Percentiles rank a stretch among this genome's conserved stretches.
Evolutionary conservation across 768 basidiomycete species (phyloP).

Genomic region (Pisolithus tinctorius): DNA sequence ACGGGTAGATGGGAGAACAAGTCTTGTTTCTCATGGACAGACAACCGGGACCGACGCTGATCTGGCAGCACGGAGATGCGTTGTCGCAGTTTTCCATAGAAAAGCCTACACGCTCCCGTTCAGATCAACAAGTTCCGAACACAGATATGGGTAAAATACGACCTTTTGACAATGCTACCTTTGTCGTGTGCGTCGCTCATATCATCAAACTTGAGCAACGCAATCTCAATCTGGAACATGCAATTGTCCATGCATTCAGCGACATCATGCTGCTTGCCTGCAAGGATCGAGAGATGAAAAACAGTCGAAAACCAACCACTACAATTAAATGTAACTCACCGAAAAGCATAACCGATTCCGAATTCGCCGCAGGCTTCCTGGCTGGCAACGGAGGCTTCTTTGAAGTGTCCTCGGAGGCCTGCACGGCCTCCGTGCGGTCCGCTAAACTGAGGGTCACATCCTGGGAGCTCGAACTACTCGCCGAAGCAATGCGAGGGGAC

Average conservation of each 20-base stretch:
- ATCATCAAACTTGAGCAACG: conserved; percentile 65
- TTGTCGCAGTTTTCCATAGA: conserved; percentile 85
- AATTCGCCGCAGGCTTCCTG: conserved; percentile 41
- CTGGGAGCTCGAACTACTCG: conserved; percentile 25
- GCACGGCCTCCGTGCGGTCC: conserved; percentile 22
- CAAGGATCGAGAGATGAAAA: background rate
- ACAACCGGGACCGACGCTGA: conserved; percentile 37
- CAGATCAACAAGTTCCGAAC: background rate
- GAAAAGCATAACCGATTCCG: conserved; percentile 86
- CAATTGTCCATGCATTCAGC: conserved; percentile 99
- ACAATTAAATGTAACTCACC: conserved; percentile 41
- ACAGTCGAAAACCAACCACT: conserved; percentile 2
- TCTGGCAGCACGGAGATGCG: conserved; percentile 34
- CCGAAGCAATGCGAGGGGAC: conserved; percentile 25
- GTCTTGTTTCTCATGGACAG: conserved; percentile 82
- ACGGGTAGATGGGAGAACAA: conserved; percentile 91
- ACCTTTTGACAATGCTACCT: conserved; percentile 86
- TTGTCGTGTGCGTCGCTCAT: conserved; percentile 38
- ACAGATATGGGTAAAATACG: conserved; percentile 2
- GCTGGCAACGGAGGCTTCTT: conserved; percentile 55
- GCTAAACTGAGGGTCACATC: conserved; percentile 23
- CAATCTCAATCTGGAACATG: conserved; percentile 97
- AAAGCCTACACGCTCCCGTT: conserved; percentile 43
- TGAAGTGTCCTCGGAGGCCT: conserved; percentile 17
- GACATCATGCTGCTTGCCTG: conserved; percentile 95